phyloP scores from a whole-genome alignment of 306 rosid species.

The Ormosia semicastrata region DNA sequence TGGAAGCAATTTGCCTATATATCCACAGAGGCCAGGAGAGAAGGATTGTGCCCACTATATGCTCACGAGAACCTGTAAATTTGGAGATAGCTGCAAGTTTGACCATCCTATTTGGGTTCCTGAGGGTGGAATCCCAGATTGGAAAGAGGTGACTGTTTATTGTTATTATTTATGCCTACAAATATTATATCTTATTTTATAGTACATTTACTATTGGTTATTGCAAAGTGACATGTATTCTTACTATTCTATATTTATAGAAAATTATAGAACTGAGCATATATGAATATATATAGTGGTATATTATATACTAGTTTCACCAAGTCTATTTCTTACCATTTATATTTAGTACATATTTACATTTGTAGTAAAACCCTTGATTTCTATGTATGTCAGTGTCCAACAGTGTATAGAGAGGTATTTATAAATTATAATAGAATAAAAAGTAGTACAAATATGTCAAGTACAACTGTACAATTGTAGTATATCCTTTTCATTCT shows the following conservation, averaged over 20 bases:
- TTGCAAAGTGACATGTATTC: conserved; percentile 30
- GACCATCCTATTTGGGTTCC: conserved; percentile 99
- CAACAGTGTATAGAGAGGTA: conserved; percentile 1
- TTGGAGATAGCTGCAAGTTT: conserved; percentile 98
- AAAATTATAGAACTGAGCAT: conserved; percentile 16
- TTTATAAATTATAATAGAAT: conserved; percentile 1
- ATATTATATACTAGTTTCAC: conserved; percentile 26
- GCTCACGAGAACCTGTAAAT: conserved; percentile 99
- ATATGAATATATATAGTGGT: conserved; percentile 28
- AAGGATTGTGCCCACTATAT: conserved; percentile 98
- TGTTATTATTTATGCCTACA: conserved; percentile 51
- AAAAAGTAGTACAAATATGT: not conserved
- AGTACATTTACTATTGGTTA: conserved; percentile 32
- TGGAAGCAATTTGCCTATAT: conserved; percentile 85
- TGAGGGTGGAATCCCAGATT: conserved; percentile 99
- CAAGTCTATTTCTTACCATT: conserved; percentile 2
- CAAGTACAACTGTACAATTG: not conserved
- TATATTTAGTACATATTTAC: not conserved
- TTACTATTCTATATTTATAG: conserved; percentile 25
- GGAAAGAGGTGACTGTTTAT: conserved; percentile 99
- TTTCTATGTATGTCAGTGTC: not conserved
- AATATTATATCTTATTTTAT: conserved; percentile 42
- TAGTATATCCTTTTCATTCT: not conserved
- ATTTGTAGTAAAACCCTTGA: not conserved
- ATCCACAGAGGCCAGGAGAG: conserved; percentile 99